Base-by-base conservation (phyloP, 2,329 filamentous ascomycete genomes). In the Trichoderma sp. region DNA sequence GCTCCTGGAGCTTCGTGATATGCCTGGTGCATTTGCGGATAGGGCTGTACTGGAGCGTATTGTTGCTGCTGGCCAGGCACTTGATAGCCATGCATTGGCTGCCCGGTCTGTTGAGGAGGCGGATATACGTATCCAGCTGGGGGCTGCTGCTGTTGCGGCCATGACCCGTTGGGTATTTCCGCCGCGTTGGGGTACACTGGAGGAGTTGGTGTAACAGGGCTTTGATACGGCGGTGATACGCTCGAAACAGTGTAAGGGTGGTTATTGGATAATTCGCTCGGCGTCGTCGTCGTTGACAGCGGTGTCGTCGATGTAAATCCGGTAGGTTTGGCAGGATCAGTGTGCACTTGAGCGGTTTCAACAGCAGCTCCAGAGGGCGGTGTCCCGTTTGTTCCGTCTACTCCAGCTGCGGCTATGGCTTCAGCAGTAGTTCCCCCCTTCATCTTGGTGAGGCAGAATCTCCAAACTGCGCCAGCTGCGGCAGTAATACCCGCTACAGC, bases 1-100 rank as follows among this genome's bases (percentile, higher is more conserved):
- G 56, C 40, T 13, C 57, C 57, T 11, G 43, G 64, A 0, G 43
- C 65, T 16, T 68, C 65, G 27, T 68, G 57, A 61, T 68, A 68
- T 13, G 14, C 33, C n/a, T 68, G 65, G 2, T 59, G 37, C 57
- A 57, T 52, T 13, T 40, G 65, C 31, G 55, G 16, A 57, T 57
- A 57, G 10, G 27, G 10, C 29, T 57, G 55, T 11, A 35, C 24
- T 35, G 55, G 55, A 4, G 31, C 31, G 1, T 60, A 49, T 24
- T 49, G 57, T 60, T 43, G 57, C 21, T 60, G 57, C 21, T 60
- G 57, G 27, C 33, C 37, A n/a, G 57, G 21, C n/a, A 60, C 21
- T 16, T n/a, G 33, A 31, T 60, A 60, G 24, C 57, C 57, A 2
- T 21, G n/a, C 47, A 49, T 49, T 49, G 47, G 47, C 21, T 49